Evolutionary conservation across 1,284 basidiomycete species (phyloP), one percentile per base, ranked within the genome.

Genomic region (Boletus hoseneyae): DNA sequence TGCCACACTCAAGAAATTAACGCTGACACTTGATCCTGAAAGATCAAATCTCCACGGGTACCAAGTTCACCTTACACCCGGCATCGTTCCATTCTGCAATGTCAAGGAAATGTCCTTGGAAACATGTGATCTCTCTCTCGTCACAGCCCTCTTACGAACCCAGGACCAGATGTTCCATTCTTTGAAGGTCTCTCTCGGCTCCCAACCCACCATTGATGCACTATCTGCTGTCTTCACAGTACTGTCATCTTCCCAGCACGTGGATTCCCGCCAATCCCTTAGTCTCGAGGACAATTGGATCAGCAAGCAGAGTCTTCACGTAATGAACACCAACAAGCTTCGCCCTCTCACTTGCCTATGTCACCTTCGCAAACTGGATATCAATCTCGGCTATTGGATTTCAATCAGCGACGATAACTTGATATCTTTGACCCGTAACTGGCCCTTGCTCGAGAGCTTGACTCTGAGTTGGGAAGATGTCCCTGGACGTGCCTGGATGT

Each of bases 321-420:
- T 25, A 3, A 25, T 7, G 6, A 3, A 7, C 23, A 1, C 23
- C 6, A 21, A 23, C 19, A 18, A 11, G 6, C 19, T 19, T 15
- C 29, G 29, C 5, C 29, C 29, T 10, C 29, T 30, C 29, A 30
- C 29, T 6, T 30, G 3, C 29, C 12, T 43, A n/a, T n/a, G 19
- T 15, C 33, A 23, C 21, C 33, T 53, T 18, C 25, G 21, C n/a
- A 6, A 16, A 23, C 15, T 45, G 1, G 3, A 18, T 0, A 1
- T 57, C 6, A 13, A 42, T 33, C 3, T 45, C 5, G 35, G 27
- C 8, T 9, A 3, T 15, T 43, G 42, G 36, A 32, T 42, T 30
- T 49, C 36, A 2, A 23, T 54, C 12, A 35, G 42, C 16, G 45
- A 57, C 1, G 30, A 45, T 13, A 42, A 41, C 1, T 19, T 45